These are phyloP conservation scores for Trichoderma virens DNA, from an alignment of 495 filamentous ascomycete genomes.

Conservation along the genomic window DNA sequence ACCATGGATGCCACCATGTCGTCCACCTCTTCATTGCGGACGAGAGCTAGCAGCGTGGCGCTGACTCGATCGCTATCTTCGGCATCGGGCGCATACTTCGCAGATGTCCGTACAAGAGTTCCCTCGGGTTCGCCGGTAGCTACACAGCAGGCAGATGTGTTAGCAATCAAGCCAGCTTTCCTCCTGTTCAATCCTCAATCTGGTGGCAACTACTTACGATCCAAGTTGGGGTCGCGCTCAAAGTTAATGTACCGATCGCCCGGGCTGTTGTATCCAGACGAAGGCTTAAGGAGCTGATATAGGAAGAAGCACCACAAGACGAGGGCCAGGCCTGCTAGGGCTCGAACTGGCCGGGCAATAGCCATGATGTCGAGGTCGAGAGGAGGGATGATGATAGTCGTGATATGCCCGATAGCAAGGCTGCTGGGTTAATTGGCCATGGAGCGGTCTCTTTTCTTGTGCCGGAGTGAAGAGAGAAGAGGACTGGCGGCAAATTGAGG, in stretches of 20 bases:
- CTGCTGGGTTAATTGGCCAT: slow-evolving; percentile 2
- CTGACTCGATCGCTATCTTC: slow-evolving; percentile 72
- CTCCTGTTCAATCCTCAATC: background rate
- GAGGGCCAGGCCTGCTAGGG: slow-evolving; percentile 62
- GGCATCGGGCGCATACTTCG: slow-evolving; percentile 64
- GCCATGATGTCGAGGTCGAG: slow-evolving; percentile 51
- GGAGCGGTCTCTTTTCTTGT: background rate
- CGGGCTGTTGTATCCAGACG: slow-evolving; percentile 27
- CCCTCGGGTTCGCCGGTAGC: slow-evolving; percentile 77
- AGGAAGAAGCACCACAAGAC: slow-evolving; percentile 67
- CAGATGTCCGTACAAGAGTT: slow-evolving; percentile 59
- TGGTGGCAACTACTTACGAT: slow-evolving; percentile 50
- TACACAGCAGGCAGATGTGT: slow-evolving; percentile 27
- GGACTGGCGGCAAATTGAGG: background rate
- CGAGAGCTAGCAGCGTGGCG: slow-evolving; percentile 87
- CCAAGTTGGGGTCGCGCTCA: slow-evolving; percentile 70
- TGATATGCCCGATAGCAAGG: background rate
- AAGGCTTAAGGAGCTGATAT: slow-evolving; percentile 56
- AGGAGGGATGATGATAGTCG: background rate
- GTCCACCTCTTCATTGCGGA: slow-evolving; percentile 80
- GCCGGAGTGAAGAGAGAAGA: background rate
- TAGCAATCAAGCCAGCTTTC: slow-evolving; percentile 11
- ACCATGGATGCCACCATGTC: slow-evolving; percentile 80
- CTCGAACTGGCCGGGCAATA: slow-evolving; percentile 72
- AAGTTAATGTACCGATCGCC: slow-evolving; percentile 43